These are phyloP conservation scores for Noccaea bulbosa DNA, from an alignment of 345 rosid genomes.

Conservation along the genomic window DNA sequence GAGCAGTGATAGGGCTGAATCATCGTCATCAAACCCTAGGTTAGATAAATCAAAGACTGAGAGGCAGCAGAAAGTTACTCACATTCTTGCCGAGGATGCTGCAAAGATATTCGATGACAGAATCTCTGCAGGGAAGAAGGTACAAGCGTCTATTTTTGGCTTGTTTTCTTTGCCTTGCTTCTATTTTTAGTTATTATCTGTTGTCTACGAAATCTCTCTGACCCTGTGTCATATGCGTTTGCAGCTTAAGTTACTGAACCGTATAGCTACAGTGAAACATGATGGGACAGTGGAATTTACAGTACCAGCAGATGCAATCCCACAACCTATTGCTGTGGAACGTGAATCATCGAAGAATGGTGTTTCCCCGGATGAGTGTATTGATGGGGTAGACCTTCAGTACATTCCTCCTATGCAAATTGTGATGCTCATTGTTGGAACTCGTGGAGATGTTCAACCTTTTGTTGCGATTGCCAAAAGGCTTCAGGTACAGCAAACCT, in stretches of 20 bases:
- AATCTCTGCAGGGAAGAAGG: constrained; percentile 77
- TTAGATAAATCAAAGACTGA: constrained; percentile 81
- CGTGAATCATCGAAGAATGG: constrained; percentile 45
- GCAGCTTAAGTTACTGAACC: constrained; percentile 82
- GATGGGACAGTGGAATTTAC: constrained; percentile 96
- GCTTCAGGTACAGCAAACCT: constrained; percentile 57
- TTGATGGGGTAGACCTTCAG: constrained; percentile 64
- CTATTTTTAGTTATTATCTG: constrained; percentile 28
- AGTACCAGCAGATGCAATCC: constrained; percentile 79
- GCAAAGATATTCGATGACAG: constrained; percentile 78
- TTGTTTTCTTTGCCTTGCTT: background rate
- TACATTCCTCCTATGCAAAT: constrained; percentile 78
- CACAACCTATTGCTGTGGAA: constrained; percentile 49
- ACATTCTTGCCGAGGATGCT: constrained; percentile 74
- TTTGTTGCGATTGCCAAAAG: constrained; percentile 85
- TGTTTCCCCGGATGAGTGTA: constrained; percentile 60
- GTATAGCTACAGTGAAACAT: constrained; percentile 94
- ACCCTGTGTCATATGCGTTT: constrained; percentile 24
- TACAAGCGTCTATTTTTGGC: constrained; percentile 39
- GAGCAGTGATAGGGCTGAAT: constrained; percentile 42
- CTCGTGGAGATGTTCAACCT: constrained; percentile 94
- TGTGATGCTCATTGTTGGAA: constrained; percentile 71
- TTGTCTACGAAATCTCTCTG: background rate
- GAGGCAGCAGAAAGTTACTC: constrained; percentile 54
- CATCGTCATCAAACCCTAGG: constrained; percentile 53